A percentile compares a stretch with the other conserved stretches of the same genome.
Evolutionary conservation across 805 yeast species (phyloP).

Genomic region (Cyberlindnera mrakii): DNA sequence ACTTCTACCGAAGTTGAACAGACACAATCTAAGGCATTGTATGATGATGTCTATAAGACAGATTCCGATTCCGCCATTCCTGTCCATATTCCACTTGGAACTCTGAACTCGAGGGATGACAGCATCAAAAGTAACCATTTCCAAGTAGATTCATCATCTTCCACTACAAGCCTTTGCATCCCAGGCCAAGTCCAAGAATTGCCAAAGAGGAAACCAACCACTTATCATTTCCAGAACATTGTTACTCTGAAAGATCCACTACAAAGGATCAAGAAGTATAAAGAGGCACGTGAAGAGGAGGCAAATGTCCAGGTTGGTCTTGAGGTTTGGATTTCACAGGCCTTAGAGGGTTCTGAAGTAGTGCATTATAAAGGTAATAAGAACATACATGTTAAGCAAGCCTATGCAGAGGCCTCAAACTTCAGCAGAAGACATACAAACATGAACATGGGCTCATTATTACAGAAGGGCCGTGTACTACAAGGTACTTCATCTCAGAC

Average conservation of each 20-base stretch:
- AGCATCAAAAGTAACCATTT: constrained; percentile 3
- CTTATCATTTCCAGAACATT: constrained; percentile 35
- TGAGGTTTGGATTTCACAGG: constrained; percentile 43
- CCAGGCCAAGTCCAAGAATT: background rate
- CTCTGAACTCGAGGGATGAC: background rate
- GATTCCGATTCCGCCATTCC: constrained; percentile 18
- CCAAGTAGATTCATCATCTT: constrained; percentile 9
- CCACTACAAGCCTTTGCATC: background rate
- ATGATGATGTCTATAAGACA: constrained; percentile 19
- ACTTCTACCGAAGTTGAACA: background rate
- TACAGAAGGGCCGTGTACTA: constrained; percentile 43
- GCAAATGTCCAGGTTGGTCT: constrained; percentile 48
- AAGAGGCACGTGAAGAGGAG: constrained; percentile 38
- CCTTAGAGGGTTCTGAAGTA: constrained; percentile 27
- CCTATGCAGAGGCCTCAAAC: constrained; percentile 51
- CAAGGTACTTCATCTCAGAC: constrained; percentile 42
- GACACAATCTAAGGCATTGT: constrained; percentile 1
- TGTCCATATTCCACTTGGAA: constrained; percentile 19
- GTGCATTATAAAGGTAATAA: constrained; percentile 20
- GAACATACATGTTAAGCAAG: constrained; percentile 46
- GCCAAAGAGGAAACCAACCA: constrained; percentile 3
- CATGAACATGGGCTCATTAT: constrained; percentile 38
- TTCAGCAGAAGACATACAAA: constrained; percentile 29
- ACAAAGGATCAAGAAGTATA: constrained; percentile 36
- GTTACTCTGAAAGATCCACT: constrained; percentile 34